Evolutionary conservation across 2,329 filamentous ascomycete species (phyloP).

Genomic region (Paraphaeosphaeria minitans): DNA sequence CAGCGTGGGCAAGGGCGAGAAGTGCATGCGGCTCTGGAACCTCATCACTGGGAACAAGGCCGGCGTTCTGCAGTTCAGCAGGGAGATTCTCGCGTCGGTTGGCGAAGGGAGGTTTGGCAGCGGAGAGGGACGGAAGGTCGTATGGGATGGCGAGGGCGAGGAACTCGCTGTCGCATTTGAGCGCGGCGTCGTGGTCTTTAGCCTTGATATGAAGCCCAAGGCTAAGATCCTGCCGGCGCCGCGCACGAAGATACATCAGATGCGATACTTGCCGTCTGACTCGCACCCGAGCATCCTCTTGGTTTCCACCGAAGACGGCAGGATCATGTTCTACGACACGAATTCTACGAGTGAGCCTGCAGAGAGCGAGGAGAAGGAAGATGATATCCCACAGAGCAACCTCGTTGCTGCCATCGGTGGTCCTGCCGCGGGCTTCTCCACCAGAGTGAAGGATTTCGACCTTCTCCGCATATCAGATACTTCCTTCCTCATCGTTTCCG

Average conservation of each 20-base stretch:
- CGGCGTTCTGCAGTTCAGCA: conserved; percentile 84
- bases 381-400: conserved; percentile 62
- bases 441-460: conserved; percentile 88
- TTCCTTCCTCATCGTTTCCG: conserved; percentile 67
- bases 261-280: conserved; percentile 68
- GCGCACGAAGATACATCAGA: conserved; percentile 80
- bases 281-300: conserved; percentile 66
- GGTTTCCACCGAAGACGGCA: conserved; percentile 87
- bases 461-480: conserved; percentile 58
- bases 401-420: conserved; percentile 80
- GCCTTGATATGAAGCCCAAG: conserved; percentile 82
- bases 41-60: conserved; percentile 95
- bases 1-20: conserved; percentile 86
- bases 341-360: conserved; percentile 53
- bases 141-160: conserved; percentile 77
- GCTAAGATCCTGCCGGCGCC: conserved; percentile 72
- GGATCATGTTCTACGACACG: conserved; percentile 82
- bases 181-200: conserved; percentile 81
- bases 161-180: conserved; percentile 93
- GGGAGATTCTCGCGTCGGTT: conserved; percentile 71
- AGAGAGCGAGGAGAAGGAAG: conserved; percentile 43
- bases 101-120: conserved; percentile 77
- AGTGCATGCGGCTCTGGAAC: conserved; percentile 94
- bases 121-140: conserved; percentile 81
- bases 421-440: conserved; percentile 66